A percentile compares a stretch with the other conserved stretches of the same genome.
Evolutionary conservation across 306 rosid genomes (phyloP).

Genomic region (Cucurbita maxima): DNA sequence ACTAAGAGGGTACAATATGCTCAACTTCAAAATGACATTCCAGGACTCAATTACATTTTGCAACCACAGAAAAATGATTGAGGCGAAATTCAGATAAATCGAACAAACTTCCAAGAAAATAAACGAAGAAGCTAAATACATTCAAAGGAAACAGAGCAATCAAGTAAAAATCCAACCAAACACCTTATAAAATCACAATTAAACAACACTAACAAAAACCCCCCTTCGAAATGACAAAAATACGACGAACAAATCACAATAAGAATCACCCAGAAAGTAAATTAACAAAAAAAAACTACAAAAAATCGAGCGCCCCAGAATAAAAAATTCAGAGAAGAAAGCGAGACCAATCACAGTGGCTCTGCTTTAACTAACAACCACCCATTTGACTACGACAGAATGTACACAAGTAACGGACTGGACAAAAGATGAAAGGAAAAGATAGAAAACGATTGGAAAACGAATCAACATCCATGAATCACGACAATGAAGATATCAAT

Average conservation of each 20-base stretch:
- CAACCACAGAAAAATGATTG: not conserved
- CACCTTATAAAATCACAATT: not conserved
- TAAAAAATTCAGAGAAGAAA: not conserved
- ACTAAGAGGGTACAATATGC: not conserved
- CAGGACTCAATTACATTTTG: not conserved
- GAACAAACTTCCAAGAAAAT: not conserved
- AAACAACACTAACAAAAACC: not conserved
- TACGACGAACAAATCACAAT: not conserved
- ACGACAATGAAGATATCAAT: constrained; percentile 21
- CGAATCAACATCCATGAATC: constrained; percentile 11
- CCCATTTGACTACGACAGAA: not conserved
- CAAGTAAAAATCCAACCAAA: constrained; percentile 1
- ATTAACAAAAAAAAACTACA: not conserved
- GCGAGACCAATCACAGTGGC: not conserved
- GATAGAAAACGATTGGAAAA: not conserved
- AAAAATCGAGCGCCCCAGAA: not conserved
- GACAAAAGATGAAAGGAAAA: constrained; percentile 8
- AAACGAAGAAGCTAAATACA: not conserved
- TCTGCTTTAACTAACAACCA: not conserved
- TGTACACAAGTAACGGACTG: constrained; percentile 14
- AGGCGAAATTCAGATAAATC: not conserved
- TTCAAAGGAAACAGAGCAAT: constrained; percentile 3
- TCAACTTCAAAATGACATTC: not conserved
- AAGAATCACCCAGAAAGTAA: not conserved
- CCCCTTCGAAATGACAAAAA: not conserved